phyloP scores from a whole-genome alignment of 2,329 filamentous ascomycete species.

The Colletotrichum filicis region DNA sequence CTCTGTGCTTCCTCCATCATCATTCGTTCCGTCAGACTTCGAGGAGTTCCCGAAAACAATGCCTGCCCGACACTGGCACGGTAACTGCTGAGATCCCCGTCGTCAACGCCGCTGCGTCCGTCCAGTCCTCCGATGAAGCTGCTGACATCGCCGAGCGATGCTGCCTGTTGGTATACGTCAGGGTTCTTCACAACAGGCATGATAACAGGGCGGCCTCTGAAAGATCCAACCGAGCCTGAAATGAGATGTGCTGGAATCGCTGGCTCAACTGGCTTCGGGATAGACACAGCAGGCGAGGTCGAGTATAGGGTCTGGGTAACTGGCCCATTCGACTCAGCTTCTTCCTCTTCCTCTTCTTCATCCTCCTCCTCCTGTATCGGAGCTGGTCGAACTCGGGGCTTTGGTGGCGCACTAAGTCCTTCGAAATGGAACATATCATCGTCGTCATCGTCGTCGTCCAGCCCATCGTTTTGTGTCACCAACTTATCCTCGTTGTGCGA shows the following conservation, averaged over 20 bases:
- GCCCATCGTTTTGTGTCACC: constrained; percentile 13
- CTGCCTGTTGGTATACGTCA: constrained; percentile 59
- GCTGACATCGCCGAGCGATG: constrained; percentile 58
- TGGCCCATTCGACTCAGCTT: constrained; percentile 27
- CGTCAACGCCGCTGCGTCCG: constrained; percentile 61
- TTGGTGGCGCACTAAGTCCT: constrained; percentile 45
- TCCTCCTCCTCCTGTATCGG: constrained; percentile 47
- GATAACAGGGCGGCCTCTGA: constrained; percentile 62
- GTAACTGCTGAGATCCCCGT: constrained; percentile 56
- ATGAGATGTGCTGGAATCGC: constrained; percentile 38
- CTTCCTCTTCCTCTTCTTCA: constrained; percentile 46
- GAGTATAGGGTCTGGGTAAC: constrained; percentile 48
- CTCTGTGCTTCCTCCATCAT: constrained; percentile 59
- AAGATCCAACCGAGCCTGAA: constrained; percentile 61
- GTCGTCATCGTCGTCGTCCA: constrained; percentile 33
- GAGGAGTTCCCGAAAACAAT: constrained; percentile 55
- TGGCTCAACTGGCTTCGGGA: constrained; percentile 44
- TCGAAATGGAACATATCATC: constrained; percentile 61
- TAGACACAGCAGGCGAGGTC: constrained; percentile 57
- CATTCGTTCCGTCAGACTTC: constrained; percentile 60
- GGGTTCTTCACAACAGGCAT: constrained; percentile 63
- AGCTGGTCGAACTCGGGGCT: constrained; percentile 39
- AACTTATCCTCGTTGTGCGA: background rate
- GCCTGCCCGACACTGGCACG: constrained; percentile 51
- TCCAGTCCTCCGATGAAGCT: constrained; percentile 65